These are phyloP conservation scores for Aspergillus bombycis DNA, from an alignment of 2,329 filamentous ascomycete species.

Conservation along the genomic window DNA sequence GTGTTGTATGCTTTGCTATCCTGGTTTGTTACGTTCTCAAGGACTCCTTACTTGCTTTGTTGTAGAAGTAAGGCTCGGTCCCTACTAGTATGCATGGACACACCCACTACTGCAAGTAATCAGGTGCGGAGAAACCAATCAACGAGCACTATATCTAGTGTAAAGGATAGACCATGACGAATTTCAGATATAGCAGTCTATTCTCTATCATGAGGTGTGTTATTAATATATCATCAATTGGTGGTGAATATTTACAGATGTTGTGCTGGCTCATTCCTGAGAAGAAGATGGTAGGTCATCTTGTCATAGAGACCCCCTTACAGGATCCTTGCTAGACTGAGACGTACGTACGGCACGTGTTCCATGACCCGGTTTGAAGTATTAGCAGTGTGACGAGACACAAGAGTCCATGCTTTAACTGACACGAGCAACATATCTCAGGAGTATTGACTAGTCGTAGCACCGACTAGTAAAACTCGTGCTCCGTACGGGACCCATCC, in stretches of 20 bases:
- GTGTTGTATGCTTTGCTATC: no score
- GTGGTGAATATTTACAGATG: not conserved
- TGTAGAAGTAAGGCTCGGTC: not conserved
- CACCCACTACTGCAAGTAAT: not conserved
- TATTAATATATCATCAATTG: not conserved
- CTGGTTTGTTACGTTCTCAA: not conserved
- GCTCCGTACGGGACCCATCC: not conserved
- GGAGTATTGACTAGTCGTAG: not conserved
- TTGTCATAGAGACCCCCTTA: not conserved
- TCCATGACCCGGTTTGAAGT: not conserved
- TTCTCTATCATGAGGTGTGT: not conserved
- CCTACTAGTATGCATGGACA: no score
- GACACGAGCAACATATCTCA: no score
- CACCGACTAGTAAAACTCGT: not conserved
- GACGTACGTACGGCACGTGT: not conserved
- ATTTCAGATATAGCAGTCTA: not conserved
- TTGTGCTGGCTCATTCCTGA: not conserved
- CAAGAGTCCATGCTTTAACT: not conserved
- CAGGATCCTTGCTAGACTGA: not conserved
- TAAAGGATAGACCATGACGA: not conserved
- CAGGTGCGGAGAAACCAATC: not conserved
- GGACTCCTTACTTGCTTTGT: not conserved
- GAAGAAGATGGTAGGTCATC: not conserved
- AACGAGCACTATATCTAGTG: not conserved
- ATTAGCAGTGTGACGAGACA: not conserved